phyloP scores from a whole-genome alignment of 257 asterid genomes.

The Verbascum thapsus region DNA sequence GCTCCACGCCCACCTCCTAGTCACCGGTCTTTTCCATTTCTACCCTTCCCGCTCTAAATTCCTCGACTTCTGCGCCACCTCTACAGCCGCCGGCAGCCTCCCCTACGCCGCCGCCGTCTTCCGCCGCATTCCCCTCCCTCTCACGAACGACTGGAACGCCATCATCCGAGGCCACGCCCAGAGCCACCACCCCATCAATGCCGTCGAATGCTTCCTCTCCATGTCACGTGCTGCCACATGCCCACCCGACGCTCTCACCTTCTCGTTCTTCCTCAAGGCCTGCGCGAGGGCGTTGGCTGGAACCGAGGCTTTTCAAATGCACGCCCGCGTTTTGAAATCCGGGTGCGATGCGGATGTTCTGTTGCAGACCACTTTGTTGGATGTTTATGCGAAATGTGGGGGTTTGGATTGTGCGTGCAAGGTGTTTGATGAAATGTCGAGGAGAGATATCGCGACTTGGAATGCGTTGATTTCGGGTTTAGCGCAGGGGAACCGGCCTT shows the following conservation, averaged over 20 bases:
- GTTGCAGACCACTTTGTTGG: slow-evolving; percentile 79
- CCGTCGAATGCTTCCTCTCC: slow-evolving; percentile 55
- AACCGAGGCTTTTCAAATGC: slow-evolving; percentile 59
- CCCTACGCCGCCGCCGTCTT: slow-evolving; percentile 60
- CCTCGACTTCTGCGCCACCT: slow-evolving; percentile 67
- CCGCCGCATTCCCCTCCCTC: slow-evolving; percentile 50
- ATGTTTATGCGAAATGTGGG: slow-evolving; percentile 68
- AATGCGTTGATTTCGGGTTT: slow-evolving; percentile 85
- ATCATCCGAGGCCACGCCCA: slow-evolving; percentile 94
- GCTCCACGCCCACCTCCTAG: slow-evolving; percentile 74
- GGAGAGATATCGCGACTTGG: slow-evolving; percentile 82
- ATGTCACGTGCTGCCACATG: slow-evolving; percentile 70
- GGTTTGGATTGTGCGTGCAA: slow-evolving; percentile 52
- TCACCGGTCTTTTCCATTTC: slow-evolving; percentile 60
- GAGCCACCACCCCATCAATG: slow-evolving; percentile 60
- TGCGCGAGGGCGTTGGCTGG: slow-evolving; percentile 79
- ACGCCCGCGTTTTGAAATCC: slow-evolving; percentile 45
- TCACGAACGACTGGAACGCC: slow-evolving; percentile 93
- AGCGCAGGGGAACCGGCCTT: slow-evolving; percentile 82
- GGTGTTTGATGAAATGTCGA: slow-evolving; percentile 76
- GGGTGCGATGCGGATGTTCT: slow-evolving; percentile 65
- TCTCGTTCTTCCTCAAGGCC: slow-evolving; percentile 88
- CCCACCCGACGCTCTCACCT: slow-evolving; percentile 85
- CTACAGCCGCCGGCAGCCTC: slow-evolving; percentile 53
- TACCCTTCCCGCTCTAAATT: slow-evolving; percentile 64